Percentiles rank a stretch among this genome's conserved stretches.
These are phyloP conservation scores for Backusella tuberculispora DNA, from an alignment of 192 early-diverging fungal species.

Conservation along the genomic window DNA sequence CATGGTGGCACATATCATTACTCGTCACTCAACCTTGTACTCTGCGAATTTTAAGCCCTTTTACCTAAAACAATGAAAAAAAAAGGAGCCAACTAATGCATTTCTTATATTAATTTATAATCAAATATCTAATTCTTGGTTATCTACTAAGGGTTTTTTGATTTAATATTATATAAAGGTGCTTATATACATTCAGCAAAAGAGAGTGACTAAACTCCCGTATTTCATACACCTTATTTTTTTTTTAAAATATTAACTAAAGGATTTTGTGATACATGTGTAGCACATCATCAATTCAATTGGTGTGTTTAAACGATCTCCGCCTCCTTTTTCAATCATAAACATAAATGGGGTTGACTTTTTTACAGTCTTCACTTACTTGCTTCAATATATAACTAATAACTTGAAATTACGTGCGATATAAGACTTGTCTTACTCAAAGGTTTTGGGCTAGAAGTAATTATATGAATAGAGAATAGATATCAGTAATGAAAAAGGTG, in stretches of 20 bases:
- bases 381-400: no score
- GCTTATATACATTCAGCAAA: neutral
- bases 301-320: constrained; percentile 1
- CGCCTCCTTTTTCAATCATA: neutral
- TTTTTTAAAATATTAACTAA: neutral
- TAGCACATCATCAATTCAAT: neutral
- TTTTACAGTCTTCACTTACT: no score
- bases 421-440: no score
- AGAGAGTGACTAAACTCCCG: neutral
- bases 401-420: no score
- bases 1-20: constrained; percentile 9
- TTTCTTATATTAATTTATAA: neutral
- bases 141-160: no score
- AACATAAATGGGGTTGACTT: no score
- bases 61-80: constrained; percentile 5
- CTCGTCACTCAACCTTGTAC: constrained; percentile 9
- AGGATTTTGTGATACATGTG: constrained; percentile 2
- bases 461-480: neutral
- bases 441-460: no score
- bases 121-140: no score
- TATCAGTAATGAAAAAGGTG: neutral
- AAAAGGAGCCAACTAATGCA: constrained; percentile 2
- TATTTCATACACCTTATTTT: no score
- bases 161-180: neutral
- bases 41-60: neutral